Evolutionary conservation across 441 rosid species (phyloP), one percentile per base, ranked within the genome.

Genomic region (Euphorbia schlechtendalii): DNA sequence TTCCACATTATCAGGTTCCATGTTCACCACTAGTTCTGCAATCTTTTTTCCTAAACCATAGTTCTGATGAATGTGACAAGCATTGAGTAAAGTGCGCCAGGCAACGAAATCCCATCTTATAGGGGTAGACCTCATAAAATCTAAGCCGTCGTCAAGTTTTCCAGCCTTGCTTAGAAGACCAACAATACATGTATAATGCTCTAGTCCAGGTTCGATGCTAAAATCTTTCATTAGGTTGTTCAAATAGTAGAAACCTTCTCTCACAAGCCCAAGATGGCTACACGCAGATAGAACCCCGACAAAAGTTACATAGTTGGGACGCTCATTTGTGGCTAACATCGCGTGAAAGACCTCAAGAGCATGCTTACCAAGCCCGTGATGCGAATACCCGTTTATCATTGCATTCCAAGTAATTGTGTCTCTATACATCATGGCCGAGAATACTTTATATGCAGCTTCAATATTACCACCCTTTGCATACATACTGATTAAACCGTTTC

Each of bases 211-310:
- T 48, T 81, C 65, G 40, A 86, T 71, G 27, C 82, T 82, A 65
- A 65, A 56, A 24, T 69, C 69, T 74, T 67, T 78, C 96, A 87
- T 85, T 56, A 84, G 67, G 51, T 75, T 70, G 71, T 84, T 74
- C 59, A 89, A 69, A 73, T 75, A 84, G 74, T 78, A 76, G 69
- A 83, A 79, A n/a, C 89, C 96, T 61, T 85, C 78, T 58, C 76
- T 65, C 66, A 86, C 84, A 14, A 81, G 69, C 66, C 87, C 96
- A 45, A 78, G 63, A 70, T 89, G 90, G 71, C 81, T 75, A 73
- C 98, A 92, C 67, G 96, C 89, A 49, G 84, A 87, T 54, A 92
- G 86, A 73, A 84, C 78, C 45, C 96, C 96, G 11, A 86, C 77
- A 71, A 92, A 89, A 40, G 96, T 89, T 51, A 92, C 79, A 20